Evolutionary conservation across 2,329 filamentous ascomycete species (phyloP).

Genomic region (Fusarium sp.): DNA sequence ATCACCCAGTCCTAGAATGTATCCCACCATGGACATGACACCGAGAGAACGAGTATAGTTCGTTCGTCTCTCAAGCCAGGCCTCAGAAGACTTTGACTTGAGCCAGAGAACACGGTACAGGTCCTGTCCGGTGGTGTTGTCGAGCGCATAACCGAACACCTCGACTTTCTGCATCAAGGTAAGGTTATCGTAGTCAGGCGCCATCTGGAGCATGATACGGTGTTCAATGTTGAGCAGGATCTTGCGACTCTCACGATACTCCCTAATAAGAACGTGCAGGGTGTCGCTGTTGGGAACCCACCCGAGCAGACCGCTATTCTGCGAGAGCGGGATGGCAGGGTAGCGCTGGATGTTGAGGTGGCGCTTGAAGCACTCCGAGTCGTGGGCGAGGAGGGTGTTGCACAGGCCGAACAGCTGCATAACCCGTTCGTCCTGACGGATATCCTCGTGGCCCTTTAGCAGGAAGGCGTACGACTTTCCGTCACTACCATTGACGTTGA

Average conservation of each 20-base stretch:
- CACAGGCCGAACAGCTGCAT: conserved; percentile 99
- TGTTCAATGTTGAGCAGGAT: conserved; percentile 99
- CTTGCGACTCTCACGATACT: conserved; percentile 96
- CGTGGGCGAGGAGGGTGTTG: conserved; percentile 92
- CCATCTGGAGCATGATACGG: conserved; percentile 99
- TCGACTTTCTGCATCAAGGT: conserved; percentile 99
- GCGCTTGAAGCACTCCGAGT: conserved; percentile 95
- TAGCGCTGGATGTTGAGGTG: conserved; percentile 97
- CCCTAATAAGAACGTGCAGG: conserved; percentile 92
- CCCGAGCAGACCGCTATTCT: conserved; percentile 92
- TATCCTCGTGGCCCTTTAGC: conserved; percentile 99
- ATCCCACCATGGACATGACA: conserved; percentile 99
- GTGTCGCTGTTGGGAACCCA: conserved; percentile 99
- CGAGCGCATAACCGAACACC: conserved; percentile 97
- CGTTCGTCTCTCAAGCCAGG: conserved; percentile 97
- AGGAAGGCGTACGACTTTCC: conserved; percentile 87
- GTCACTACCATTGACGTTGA: conserved; percentile 89
- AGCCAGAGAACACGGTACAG: conserved; percentile 98
- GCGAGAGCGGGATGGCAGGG: conserved; percentile 95
- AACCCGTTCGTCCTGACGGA: conserved; percentile 97
- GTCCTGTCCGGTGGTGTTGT: conserved; percentile 99
- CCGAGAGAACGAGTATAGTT: conserved; percentile 97
- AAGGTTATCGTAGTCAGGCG: conserved; percentile 97
- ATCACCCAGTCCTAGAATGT: conserved; percentile 96
- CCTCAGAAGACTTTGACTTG: conserved; percentile 97